Base-by-base conservation (phyloP, 2,329 filamentous ascomycete genomes). In the Fusarium torreyae region DNA sequence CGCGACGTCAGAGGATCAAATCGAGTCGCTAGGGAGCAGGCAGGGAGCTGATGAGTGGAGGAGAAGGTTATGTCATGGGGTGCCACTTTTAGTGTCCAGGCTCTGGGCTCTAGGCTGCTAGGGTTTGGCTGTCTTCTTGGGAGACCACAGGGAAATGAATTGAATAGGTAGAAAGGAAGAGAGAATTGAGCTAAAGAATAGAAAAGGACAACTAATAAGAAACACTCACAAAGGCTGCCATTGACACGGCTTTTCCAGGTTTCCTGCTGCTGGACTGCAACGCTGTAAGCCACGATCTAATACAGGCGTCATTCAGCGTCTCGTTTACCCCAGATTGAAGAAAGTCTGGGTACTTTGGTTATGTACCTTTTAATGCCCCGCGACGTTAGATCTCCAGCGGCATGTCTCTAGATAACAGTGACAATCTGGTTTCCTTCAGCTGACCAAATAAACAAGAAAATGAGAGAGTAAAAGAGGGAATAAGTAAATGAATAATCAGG, bases 161-260 rank as follows among this genome's bases (percentile, higher is more conserved):
- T 13, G 18, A 43, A 31, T 28, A 14, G 22, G 15, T 31, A n/a
- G 28, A 33, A 45, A 26, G 26, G 5, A 55, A 28, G 20, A 15
- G 2, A 31, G 28, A 54, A 28, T 13, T 15, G 17, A 33, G 9
- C 8, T 45, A 20, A n/a, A 10, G 24, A 38, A 20, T 15, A 24
- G 17, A 26, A 6, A 51, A 28, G 6, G 7, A 55, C 28, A 44
- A 24, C 24, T 38, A 42, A 26, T 26, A 51, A 58, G 26, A 8
- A 20, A 31, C 15, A 74, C 77, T 79, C 68, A 79, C 77, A 73
- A 79, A 73, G 57, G 77, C 77, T 70, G 77, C 77, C 77, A 79
- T 79, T 62, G 70, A 76, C 46, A 62, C 74, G 20, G 43, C 36
- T 40, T 38, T 67, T 66, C 46, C 72, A 68, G 59, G 68, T 65